A percentile compares a stretch with the other conserved stretches of the same genome.
Evolutionary conservation across 2,329 filamentous ascomycete genomes (phyloP).

Genomic region (Alternaria incomplexa): DNA sequence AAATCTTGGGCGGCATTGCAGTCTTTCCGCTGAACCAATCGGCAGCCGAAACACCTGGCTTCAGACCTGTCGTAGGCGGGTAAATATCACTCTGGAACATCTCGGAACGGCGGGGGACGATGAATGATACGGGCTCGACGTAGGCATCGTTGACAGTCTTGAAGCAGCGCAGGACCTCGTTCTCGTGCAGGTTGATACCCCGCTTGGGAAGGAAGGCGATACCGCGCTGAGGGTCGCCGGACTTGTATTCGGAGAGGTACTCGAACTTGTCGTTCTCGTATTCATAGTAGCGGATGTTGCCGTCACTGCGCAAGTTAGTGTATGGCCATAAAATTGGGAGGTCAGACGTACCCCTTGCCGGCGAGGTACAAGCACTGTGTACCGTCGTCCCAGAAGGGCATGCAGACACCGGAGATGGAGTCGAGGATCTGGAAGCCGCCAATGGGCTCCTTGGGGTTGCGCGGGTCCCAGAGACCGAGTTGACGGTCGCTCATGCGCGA

Average conservation of each 20-base stretch:
- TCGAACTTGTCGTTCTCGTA: slow-evolving; percentile 99
- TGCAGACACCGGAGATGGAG: slow-evolving; percentile 96
- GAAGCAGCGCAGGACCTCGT: slow-evolving; percentile 88
- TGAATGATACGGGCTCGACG: slow-evolving; percentile 97
- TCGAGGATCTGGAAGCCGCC: slow-evolving; percentile 90
- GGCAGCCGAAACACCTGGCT: slow-evolving; percentile 76
- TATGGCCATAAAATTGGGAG: not conserved
- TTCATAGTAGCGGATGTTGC: slow-evolving; percentile 99
- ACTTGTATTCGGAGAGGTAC: slow-evolving; percentile 96
- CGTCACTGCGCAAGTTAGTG: slow-evolving; percentile 67
- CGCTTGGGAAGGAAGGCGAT: slow-evolving; percentile 94
- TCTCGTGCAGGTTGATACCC: slow-evolving; percentile 94
- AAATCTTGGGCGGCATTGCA: slow-evolving; percentile 86
- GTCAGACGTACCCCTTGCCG: slow-evolving; percentile 81
- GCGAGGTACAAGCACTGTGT: slow-evolving; percentile 95
- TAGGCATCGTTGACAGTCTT: slow-evolving; percentile 96
- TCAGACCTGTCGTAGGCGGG: slow-evolving; percentile 80
- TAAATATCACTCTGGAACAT: slow-evolving; percentile 98
- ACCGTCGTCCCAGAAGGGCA: slow-evolving; percentile 99
- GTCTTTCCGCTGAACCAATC: slow-evolving; percentile 91
- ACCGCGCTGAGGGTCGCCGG: slow-evolving; percentile 90
- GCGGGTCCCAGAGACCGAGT: slow-evolving; percentile 92
- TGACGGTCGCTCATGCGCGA: slow-evolving; percentile 98
- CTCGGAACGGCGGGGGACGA: slow-evolving; percentile 90
- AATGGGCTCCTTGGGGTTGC: slow-evolving; percentile 78